Base-by-base conservation (phyloP, 148 eudicot species). In the Limonium bicolor region DNA sequence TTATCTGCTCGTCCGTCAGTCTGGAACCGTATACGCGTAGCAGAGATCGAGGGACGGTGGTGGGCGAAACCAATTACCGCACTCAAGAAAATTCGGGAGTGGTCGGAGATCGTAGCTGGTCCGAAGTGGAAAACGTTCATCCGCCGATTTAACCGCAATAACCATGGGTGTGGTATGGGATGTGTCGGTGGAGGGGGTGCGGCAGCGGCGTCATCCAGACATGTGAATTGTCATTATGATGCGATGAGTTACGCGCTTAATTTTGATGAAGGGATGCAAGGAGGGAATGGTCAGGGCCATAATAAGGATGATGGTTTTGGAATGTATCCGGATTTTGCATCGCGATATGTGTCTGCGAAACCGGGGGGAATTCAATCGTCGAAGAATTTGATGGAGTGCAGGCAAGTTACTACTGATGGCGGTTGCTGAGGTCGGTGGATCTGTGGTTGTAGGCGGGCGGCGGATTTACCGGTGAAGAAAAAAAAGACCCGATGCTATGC, bases 81-180 rank as follows among this genome's bases (percentile, higher is more conserved):
- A 13, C 51, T 84, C 24, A 69, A 41, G 64, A 80, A 80, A 69
- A 35, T 69, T 5, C 72, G 95, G 1, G 80, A 77, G 59, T 85
- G 92, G 92, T 85, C 92, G 35, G 92, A 85, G 70, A 60, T 85
- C 31, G 61, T 70, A 2, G 92, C 82, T 16, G 86, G 92, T 0
- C 95, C 92, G 2, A 60, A 67, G 18, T 85, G 95, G 92, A 85
- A 85, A 69, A 85, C 86, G 1, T 85, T 80, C 54, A 80, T 85
- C 11, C 70, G 95, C 1, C 69, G 86, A 20, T 74, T 85, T 41
- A 77, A 69, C 19, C 60, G 62, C 20, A 58, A 11, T 27, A 56
- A 37, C 41, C 55, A 44, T 26, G 29, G 7, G 10, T 6, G 14
- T 6, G 12, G 6, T 27, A 22, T 40, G 12, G 27, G 36, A 7